Evolutionary conservation across 495 filamentous ascomycete species (phyloP).

Genomic region (Pyrenula aspistea): DNA sequence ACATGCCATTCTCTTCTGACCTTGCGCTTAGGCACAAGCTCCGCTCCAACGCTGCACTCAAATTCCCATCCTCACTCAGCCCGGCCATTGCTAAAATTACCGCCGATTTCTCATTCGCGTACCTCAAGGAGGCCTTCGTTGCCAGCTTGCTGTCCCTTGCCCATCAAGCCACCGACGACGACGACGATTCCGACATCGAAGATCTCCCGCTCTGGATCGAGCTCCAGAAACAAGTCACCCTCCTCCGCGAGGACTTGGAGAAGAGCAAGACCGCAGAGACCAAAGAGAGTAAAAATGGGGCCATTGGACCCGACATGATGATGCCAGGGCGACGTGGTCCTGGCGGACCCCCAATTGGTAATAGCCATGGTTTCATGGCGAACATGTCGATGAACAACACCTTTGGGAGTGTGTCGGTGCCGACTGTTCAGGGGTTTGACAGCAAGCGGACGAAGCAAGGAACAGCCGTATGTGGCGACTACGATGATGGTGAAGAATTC

Average conservation of each 20-base stretch:
- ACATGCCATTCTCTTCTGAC: neutral
- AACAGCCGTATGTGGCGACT: slow-evolving; percentile 77
- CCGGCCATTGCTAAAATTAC: slow-evolving; percentile 45
- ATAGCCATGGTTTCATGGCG: neutral
- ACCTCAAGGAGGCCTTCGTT: slow-evolving; percentile 54
- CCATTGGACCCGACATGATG: no score
- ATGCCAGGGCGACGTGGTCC: no score
- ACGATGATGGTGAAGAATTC: no score
- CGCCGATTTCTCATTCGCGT: slow-evolving; percentile 50
- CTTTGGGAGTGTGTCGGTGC: neutral
- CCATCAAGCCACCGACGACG: neutral
- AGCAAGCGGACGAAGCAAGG: slow-evolving; percentile 18
- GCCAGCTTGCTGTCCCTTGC: slow-evolving; percentile 21
- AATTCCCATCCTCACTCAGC: slow-evolving; percentile 17
- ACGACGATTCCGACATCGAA: slow-evolving; percentile 6
- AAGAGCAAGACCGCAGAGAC: neutral
- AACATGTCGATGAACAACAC: no score
- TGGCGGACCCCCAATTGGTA: neutral
- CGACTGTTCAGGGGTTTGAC: neutral
- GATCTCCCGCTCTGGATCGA: slow-evolving; percentile 20
- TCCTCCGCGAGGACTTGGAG: slow-evolving; percentile 16
- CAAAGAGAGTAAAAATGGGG: no score
- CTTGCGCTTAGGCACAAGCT: neutral
- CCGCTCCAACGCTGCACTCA: neutral
- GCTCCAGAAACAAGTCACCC: slow-evolving; percentile 16